Base-by-base conservation (phyloP, 495 filamentous ascomycete genomes). In the Bathelium albidoporum region DNA sequence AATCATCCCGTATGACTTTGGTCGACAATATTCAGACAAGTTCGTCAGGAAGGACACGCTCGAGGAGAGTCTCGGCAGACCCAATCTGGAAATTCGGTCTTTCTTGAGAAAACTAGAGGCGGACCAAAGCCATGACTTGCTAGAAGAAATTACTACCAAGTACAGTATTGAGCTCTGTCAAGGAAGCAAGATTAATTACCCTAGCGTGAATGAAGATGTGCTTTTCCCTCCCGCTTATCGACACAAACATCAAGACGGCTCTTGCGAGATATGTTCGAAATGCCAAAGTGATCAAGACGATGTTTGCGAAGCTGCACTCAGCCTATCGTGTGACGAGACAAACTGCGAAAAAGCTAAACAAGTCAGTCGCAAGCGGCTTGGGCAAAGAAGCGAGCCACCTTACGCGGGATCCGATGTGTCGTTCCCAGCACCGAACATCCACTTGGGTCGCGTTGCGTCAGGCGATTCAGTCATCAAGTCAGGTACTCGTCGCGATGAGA, bases 391-490 rank as follows among this genome's bases (percentile, higher is more conserved):
- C 0, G 24, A 10, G 24, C 16, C 24, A 29, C 16, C 9, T 55
- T 24, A 29, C n/a, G 16, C 58, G 16, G 32, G 49, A 18, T 32
- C 11, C 32, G 59, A 11, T 29, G 26, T 31, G 14, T 28, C 0
- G 28, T n/a, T 29, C 1, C 45, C 26, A 10, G 41, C 59, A 29
- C 62, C 66, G 5, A 44, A 43, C 4, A 61, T 79, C 31, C 75
- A 78, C 59, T 65, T 70, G 24, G 76, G 77, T 10, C 64, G 62
- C 14, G 73, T 78, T 63, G 77, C 75, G 5, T 77, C 75, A 9
- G 76, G 68, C 0, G 69, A 76, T 18, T 53, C 62, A 20, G 66
- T 76, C 0, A 71, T 78, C 12, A 72, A 71, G 36, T 61, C 74
- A 63, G 73, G 63, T 52, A 45, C 26, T 26, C 28, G 49, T 24